These are phyloP conservation scores for Thelephora terrestris DNA, from an alignment of 1,284 basidiomycete species.

Conservation along the genomic window DNA sequence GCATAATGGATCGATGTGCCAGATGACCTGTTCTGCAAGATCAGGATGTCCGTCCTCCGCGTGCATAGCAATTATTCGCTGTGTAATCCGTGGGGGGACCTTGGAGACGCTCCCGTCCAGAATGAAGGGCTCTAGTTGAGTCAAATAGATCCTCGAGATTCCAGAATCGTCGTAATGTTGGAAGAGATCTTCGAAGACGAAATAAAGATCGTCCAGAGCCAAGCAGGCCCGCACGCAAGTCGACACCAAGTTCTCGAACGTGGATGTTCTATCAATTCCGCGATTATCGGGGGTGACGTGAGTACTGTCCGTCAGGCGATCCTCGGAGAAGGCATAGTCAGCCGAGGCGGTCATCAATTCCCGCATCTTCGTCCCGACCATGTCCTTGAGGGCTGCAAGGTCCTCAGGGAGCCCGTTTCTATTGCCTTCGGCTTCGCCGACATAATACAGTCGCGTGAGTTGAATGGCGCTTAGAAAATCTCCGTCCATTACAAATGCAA, in stretches of 20 bases:
- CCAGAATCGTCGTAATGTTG: constrained; percentile 82
- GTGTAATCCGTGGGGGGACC: constrained; percentile 82
- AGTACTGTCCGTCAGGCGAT: constrained; percentile 84
- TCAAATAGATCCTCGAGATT: constrained; percentile 83
- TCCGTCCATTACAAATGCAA: constrained; percentile 76
- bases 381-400: constrained; percentile 39
- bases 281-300: constrained; percentile 76
- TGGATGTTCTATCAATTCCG: constrained; percentile 82
- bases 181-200: constrained; percentile 90
- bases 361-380: constrained; percentile 71
- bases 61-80: constrained; percentile 75
- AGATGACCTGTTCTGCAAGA: constrained; percentile 82
- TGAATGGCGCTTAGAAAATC: constrained; percentile 90
- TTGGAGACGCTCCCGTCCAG: constrained; percentile 63
- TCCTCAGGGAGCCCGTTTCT: constrained; percentile 79
- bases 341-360: constrained; percentile 85
- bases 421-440: constrained; percentile 78
- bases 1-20: constrained; percentile 89
- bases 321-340: constrained; percentile 88
- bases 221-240: constrained; percentile 80
- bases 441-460: constrained; percentile 76
- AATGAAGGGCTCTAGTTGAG: constrained; percentile 78
- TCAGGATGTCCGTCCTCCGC: constrained; percentile 65
- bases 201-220: constrained; percentile 70
- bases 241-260: constrained; percentile 85